Evolutionary conservation across 2,329 filamentous ascomycete species (phyloP), one percentile per base, ranked within the genome.

Genomic region (Claviceps digitariae): DNA sequence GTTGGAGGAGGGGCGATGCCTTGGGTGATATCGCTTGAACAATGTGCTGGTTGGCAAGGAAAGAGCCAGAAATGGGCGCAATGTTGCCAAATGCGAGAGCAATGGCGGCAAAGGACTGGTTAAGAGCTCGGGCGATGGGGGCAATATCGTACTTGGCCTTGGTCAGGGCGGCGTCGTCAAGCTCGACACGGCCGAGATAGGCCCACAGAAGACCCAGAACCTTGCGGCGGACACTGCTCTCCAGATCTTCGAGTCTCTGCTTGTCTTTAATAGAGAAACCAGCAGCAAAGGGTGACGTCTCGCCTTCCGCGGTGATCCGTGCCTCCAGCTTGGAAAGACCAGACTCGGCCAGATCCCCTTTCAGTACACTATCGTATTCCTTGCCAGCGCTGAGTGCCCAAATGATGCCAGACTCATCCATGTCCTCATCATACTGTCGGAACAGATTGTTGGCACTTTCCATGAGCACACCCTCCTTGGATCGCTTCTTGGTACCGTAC

Each of bases 391-490:
- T 96, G 54, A 97, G 74, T 48, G 89, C 87, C 47, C 80, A 78
- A 55, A 97, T 75, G 53, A 96, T 83, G 55, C 83, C 88, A 45
- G 85, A 86, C 62, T 88, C 84, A 57, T 88, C 82, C 58, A 93
- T 86, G 57, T 82, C 80, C 52, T 95, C 90, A 58, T 87, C 83
- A 71, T 94, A 98, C 64, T 95, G 89, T 61, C 84, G 85, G 78
- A 98, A 97, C 55, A 98, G 79, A 59, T 89, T 90, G 68, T 94
- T 94, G 61, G 94, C 90, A 69, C 87, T 96, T 66, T 93, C 88
- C 66, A 96, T 85, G 53, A 95, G 76, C 27, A 97, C 86, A 61
- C 88, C 89, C 69, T 98, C 94, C 72, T 91, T 94, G 40, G 93
- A 97, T 69, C 87, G 82, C 62, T 84, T 82, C 69, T 95, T 91